Evolutionary conservation across 1,139 yeast species (phyloP).

Genomic region (Taphrina pruni): DNA sequence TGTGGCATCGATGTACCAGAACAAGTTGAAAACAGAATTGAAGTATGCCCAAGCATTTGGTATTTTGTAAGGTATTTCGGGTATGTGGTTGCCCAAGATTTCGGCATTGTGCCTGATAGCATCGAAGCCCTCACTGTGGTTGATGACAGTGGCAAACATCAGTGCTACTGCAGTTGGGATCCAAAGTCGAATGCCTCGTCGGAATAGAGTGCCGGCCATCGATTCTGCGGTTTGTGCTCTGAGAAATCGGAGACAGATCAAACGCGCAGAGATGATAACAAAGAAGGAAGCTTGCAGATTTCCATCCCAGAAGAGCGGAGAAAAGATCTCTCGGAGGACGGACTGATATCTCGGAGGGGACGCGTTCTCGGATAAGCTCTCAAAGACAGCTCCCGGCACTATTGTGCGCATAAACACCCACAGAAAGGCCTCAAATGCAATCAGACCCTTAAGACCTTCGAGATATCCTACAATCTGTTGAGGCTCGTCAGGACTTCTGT

Average conservation of each 20-base stretch:
- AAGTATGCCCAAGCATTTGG: constrained; percentile 35
- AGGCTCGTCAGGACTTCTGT: constrained; percentile 14
- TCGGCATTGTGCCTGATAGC: constrained; percentile 22
- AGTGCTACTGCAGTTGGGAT: constrained; percentile 38
- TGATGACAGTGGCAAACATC: constrained; percentile 29
- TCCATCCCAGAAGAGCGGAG: constrained; percentile 39
- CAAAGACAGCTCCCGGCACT: constrained; percentile 40
- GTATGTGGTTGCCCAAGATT: constrained; percentile 25
- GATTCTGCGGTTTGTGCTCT: constrained; percentile 11
- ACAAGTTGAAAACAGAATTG: constrained; percentile 38
- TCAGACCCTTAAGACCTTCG: constrained; percentile 36
- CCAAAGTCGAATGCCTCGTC: constrained; percentile 36
- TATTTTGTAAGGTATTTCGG: constrained; percentile 34
- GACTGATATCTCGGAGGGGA: constrained; percentile 37
- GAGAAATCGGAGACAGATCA: constrained; percentile 31
- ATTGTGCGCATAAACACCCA: constrained; percentile 39
- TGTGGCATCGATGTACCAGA: constrained; percentile 34
- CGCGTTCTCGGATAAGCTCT: constrained; percentile 28
- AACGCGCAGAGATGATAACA: constrained; percentile 35
- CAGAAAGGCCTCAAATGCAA: constrained; percentile 38
- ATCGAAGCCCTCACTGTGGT: constrained; percentile 25
- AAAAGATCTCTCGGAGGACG: constrained; percentile 36
- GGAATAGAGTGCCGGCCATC: constrained; percentile 38
- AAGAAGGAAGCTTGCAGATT: constrained; percentile 36
- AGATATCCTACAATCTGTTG: constrained; percentile 2